Percentiles rank a stretch among this genome's conserved stretches.
Conservation (phyloP, 305 asterid genomes). For the Solanum hybrid region DNA sequence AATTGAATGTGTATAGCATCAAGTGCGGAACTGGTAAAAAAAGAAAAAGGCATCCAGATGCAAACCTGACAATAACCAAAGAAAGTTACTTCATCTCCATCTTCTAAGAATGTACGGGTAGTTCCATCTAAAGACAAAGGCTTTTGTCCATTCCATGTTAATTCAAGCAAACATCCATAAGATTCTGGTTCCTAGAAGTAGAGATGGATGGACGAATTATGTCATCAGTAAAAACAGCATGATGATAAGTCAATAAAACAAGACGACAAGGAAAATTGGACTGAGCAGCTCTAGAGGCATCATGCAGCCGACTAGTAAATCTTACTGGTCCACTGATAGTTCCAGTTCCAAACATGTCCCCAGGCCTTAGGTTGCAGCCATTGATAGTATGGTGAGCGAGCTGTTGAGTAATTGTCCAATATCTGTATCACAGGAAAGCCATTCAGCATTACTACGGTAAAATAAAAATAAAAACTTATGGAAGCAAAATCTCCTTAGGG, state of each 20-base stretch:
- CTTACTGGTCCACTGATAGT: conserved; percentile 98
- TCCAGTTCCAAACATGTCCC: conserved; percentile 94
- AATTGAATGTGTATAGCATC: not conserved
- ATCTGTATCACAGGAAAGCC: conserved; percentile 34
- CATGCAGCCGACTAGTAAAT: conserved; percentile 2
- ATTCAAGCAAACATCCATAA: conserved; percentile 82
- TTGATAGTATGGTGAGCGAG: conserved; percentile 89
- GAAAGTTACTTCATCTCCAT: conserved; percentile 84
- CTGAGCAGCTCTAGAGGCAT: not conserved
- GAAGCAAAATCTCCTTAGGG: not conserved
- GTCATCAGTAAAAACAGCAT: not conserved
- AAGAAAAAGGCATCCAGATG: not conserved
- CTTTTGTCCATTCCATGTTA: conserved; percentile 87
- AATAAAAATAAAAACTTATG: not conserved
- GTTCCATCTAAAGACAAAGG: conserved; percentile 52
- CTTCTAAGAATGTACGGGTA: conserved; percentile 71
- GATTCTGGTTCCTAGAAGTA: conserved; percentile 68
- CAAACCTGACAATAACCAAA: conserved; percentile 84
- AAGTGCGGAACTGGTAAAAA: not conserved
- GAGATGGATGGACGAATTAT: not conserved
- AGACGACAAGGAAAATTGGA: not conserved
- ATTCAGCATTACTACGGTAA: not conserved
- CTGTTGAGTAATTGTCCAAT: conserved; percentile 96
- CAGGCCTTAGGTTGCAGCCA: conserved; percentile 95
- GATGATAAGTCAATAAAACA: not conserved